A percentile compares a stretch with the other conserved stretches of the same genome.
Conservation (phyloP, 2,329 filamentous ascomycete genomes). For the Xylariomycetidae sp. region DNA sequence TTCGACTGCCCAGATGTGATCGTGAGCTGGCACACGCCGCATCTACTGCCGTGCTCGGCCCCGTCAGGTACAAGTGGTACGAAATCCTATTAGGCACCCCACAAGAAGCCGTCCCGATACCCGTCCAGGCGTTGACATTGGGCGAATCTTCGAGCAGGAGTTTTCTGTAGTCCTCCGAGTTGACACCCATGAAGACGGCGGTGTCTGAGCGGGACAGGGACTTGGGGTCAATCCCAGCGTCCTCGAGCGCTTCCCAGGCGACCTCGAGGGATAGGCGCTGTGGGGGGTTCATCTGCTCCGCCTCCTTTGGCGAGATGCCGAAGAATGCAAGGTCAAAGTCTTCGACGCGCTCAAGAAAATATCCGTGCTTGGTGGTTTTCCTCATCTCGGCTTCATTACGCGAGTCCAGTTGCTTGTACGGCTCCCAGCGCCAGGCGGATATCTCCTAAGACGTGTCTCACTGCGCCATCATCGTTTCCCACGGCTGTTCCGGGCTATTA, state of each 20-base stretch:
- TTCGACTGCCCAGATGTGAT: slow-evolving; percentile 24
- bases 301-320: slow-evolving; percentile 8
- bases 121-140: slow-evolving; percentile 32
- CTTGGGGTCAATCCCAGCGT: slow-evolving; percentile 38
- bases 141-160: slow-evolving; percentile 32
- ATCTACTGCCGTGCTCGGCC: slow-evolving; percentile 29
- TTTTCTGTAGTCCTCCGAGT: slow-evolving; percentile 31
- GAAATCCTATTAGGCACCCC: slow-evolving; percentile 32
- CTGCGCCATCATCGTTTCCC: slow-evolving; percentile 12
- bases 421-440: slow-evolving; percentile 14
- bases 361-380: slow-evolving; percentile 12
- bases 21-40: slow-evolving; percentile 31
- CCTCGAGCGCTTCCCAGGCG: slow-evolving; percentile 11
- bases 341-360: slow-evolving; percentile 10
- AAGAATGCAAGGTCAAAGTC: slow-evolving; percentile 10
- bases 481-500: slow-evolving; percentile 11
- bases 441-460: slow-evolving; percentile 12
- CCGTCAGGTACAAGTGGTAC: slow-evolving; percentile 26
- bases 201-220: slow-evolving; percentile 22
- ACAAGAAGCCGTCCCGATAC: slow-evolving; percentile 33
- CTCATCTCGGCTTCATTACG: slow-evolving; percentile 14
- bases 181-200: slow-evolving; percentile 26
- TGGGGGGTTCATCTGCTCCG: slow-evolving; percentile 13
- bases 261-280: slow-evolving; percentile 9
- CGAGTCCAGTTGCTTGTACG: slow-evolving; percentile 9